Evolutionary conservation across 208 protist species (phyloP), one percentile per base, ranked within the genome.

Genomic region (Perkinsela sp.): DNA sequence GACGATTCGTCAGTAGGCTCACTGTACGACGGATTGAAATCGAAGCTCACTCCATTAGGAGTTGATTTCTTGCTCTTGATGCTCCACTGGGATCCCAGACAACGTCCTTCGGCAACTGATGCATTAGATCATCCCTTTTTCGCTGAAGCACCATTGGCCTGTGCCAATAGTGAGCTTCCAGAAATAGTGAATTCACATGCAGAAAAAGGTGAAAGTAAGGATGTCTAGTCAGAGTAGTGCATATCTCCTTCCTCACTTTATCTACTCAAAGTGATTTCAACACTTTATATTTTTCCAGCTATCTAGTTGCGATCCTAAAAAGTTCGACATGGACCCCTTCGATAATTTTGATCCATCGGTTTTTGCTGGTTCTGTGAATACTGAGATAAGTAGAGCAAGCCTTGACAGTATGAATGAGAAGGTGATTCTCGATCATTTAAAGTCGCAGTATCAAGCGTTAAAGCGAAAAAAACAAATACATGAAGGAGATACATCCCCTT

Each of bases 71-170:
- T 93, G 22, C 30, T 76, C 15, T 65, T 69, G 28, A 81, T 92
- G 66, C 69, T 94, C 15, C 73, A 70, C 31, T 94, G 81, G 80
- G 79, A 86, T 70, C 89, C 89, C 1, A 65, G 75, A 0, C 71
- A 80, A 2, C 87, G 89, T 2, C 73, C 78, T 31, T 84, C 80
- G 1, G 86, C 85, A 0, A 75, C 71, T 15, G 80, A 90, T 67
- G 86, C 75, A 0, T 74, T 92, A 40, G 68, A 74, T 28, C 86
- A 93, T 70, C 74, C 73, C 1, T 93, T 90, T 65, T 94, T 94
- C 69, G 13, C 13, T 13, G 2, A 71, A n/a, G 15, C 22, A 16
- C 68, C 68, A 2, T n/a, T 70, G 13, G 13, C 68, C 67, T 57
- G 40, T 57, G 40, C 6, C 6, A 57, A 57, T 57, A 57, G 13